Base-by-base conservation (phyloP, 2,329 filamentous ascomycete genomes). In the Claviceps citrina region DNA sequence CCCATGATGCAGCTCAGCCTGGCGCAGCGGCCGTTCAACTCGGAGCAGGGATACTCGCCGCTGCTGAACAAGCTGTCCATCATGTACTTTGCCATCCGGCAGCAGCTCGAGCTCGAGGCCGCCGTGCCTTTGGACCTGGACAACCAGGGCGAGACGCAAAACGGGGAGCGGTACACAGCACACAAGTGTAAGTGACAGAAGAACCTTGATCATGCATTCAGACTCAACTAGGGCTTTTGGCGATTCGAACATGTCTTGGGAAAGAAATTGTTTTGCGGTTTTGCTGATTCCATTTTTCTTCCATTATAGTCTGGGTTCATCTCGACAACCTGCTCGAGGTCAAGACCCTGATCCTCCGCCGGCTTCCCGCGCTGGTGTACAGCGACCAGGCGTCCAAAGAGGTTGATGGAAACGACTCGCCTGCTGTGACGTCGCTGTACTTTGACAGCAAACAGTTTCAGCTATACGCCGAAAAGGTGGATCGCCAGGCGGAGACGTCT, bases 291-390 rank as follows among this genome's bases (percentile, higher is more conserved):
- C 4, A 7, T 30, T 32, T 15, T 32, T 34, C 25, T n/a, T 7
- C 22, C 22, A 8, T 9, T 31, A 7, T 41, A 82, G 78, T 94
- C 66, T 98, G 91, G 91, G 81, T 98, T 5, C 91, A 98, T 58
- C 74, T 78, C 25, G 91, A 98, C 53, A 96, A 98, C 61, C 68
- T 96, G 22, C 76, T 96, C 49, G 91, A 98, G 64, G 85, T 96
- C 57, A 95, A 96, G 70, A 96, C 91, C 5, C 78, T 85, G 53
- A 93, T 98, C 45, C 73, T 96, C 25, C 84, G 91, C 46, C 84
- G 84, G 43, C 71, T 98, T 18, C 91, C 91, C 1, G 78, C 93
- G 24, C 77, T 98, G 13, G 80, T 98, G 18, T 98, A 95, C 63
- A 95, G 91, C 56, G 80, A 91, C 34, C 81, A 87, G 50, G 74